A percentile compares a stretch with the other conserved stretches of the same genome.
phyloP scores from a whole-genome alignment of 2,329 filamentous ascomycete species.

The Botryotinia globosa region DNA sequence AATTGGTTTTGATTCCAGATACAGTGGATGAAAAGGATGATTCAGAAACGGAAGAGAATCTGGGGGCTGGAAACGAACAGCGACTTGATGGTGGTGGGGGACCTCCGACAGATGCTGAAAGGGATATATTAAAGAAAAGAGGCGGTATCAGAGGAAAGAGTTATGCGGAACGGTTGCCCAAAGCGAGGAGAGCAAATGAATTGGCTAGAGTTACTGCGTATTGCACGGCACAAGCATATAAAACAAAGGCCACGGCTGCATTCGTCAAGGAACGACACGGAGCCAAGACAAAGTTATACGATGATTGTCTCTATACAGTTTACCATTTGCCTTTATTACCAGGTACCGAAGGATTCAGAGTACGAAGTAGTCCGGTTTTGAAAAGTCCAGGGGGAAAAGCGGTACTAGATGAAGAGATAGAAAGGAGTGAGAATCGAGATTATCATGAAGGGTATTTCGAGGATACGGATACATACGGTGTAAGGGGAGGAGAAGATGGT shows the following conservation, averaged over 20 bases:
- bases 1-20: slow-evolving; percentile 91
- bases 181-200: slow-evolving; percentile 81
- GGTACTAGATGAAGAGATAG: slow-evolving; percentile 90
- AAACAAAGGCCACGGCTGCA: slow-evolving; percentile 80
- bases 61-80: slow-evolving; percentile 45
- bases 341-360: slow-evolving; percentile 79
- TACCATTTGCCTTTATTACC: slow-evolving; percentile 89
- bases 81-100: slow-evolving; percentile 58
- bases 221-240: slow-evolving; percentile 92
- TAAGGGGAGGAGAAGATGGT: slow-evolving; percentile 45
- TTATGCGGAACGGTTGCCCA: slow-evolving; percentile 89
- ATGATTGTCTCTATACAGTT: slow-evolving; percentile 93
- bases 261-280: slow-evolving; percentile 86
- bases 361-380: slow-evolving; percentile 85
- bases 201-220: slow-evolving; percentile 90
- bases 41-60: slow-evolving; percentile 56
- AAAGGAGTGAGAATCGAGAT: slow-evolving; percentile 83
- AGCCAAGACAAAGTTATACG: slow-evolving; percentile 92
- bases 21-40: slow-evolving; percentile 61
- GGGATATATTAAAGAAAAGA: slow-evolving; percentile 60
- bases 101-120: slow-evolving; percentile 66
- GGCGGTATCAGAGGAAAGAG: slow-evolving; percentile 73
- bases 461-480: slow-evolving; percentile 59
- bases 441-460: slow-evolving; percentile 91
- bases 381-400: slow-evolving; percentile 93